Percentiles rank a stretch among this genome's conserved stretches.
These are phyloP conservation scores for Saccharomycopsis fibuligera DNA, from an alignment of 805 yeast species.

Conservation along the genomic window DNA sequence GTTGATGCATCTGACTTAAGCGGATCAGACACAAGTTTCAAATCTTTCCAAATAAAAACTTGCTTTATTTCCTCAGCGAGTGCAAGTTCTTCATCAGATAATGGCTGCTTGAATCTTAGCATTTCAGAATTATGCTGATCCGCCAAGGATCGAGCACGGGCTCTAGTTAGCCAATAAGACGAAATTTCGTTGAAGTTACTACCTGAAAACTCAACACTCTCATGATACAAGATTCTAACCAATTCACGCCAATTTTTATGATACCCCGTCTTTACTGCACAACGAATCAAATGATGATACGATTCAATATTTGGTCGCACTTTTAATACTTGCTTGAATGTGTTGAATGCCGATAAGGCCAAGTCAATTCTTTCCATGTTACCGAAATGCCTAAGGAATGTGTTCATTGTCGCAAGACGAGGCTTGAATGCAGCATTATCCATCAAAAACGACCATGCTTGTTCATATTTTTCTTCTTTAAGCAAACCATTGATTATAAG, in stretches of 20 bases:
- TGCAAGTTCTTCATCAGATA: slow-evolving; percentile 15
- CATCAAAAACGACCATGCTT: slow-evolving; percentile 28
- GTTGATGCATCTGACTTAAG: not conserved
- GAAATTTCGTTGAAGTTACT: slow-evolving; percentile 8
- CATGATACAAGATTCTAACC: slow-evolving; percentile 21
- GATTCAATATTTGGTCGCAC: slow-evolving; percentile 29
- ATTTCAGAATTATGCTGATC: slow-evolving; percentile 22
- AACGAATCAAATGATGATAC: slow-evolving; percentile 32
- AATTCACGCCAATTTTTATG: slow-evolving; percentile 22
- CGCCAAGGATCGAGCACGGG: slow-evolving; percentile 30
- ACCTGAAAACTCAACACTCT: slow-evolving; percentile 11
- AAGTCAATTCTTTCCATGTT: slow-evolving; percentile 32
- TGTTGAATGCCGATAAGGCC: slow-evolving; percentile 29
- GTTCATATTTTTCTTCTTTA: slow-evolving; percentile 25
- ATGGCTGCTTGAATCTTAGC: slow-evolving; percentile 18
- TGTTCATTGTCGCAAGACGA: slow-evolving; percentile 26
- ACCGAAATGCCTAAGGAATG: slow-evolving; percentile 29
- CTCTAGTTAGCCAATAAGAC: slow-evolving; percentile 22
- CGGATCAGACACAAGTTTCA: slow-evolving; percentile 5
- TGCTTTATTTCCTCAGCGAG: slow-evolving; percentile 2
- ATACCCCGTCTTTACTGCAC: slow-evolving; percentile 31
- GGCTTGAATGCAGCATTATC: slow-evolving; percentile 18
- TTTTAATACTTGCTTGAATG: slow-evolving; percentile 25
- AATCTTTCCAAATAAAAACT: slow-evolving; percentile 11
- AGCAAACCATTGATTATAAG: slow-evolving; percentile 27